phyloP scores from a whole-genome alignment of 768 basidiomycete genomes.

The Psilocybe cubensis region DNA sequence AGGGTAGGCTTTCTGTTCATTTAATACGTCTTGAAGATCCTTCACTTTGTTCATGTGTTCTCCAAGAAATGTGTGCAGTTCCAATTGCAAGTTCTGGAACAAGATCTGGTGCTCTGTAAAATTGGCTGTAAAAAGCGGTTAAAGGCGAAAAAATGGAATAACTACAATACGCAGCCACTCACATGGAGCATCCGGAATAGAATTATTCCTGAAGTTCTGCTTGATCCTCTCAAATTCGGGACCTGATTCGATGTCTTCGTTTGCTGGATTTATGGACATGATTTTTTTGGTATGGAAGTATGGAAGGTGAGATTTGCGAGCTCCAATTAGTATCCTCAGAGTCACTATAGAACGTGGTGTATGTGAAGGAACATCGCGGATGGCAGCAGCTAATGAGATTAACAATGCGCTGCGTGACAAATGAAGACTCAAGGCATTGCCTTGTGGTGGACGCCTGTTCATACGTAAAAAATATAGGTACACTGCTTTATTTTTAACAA shows the following conservation, averaged over 20 bases:
- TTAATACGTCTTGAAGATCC: slow-evolving; percentile 16
- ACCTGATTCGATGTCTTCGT: slow-evolving; percentile 22
- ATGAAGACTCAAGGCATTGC: neutral
- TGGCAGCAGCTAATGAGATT: neutral
- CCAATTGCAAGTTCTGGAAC: slow-evolving; percentile 25
- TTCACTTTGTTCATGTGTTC: slow-evolving; percentile 21
- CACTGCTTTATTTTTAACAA: neutral
- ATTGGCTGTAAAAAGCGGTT: slow-evolving; percentile 11
- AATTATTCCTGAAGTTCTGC: slow-evolving; percentile 21
- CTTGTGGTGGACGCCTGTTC: neutral
- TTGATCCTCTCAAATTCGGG: slow-evolving; percentile 24
- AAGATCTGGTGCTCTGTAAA: slow-evolving; percentile 16
- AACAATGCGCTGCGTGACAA: neutral
- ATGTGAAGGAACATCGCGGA: slow-evolving; percentile 2
- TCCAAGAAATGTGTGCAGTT: slow-evolving; percentile 24
- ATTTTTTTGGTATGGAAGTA: neutral
- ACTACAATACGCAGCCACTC: neutral
- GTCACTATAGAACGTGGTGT: neutral
- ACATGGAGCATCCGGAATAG: slow-evolving; percentile 19
- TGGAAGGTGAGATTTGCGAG: neutral
- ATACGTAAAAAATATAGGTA: neutral
- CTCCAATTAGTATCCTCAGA: neutral
- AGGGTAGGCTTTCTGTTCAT: slow-evolving; percentile 3
- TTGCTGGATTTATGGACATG: slow-evolving; percentile 12
- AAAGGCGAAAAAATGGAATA: neutral